Evolutionary conservation across 352 stramenopile genomes (phyloP).

Genomic region (Phytophthora melonis): DNA sequence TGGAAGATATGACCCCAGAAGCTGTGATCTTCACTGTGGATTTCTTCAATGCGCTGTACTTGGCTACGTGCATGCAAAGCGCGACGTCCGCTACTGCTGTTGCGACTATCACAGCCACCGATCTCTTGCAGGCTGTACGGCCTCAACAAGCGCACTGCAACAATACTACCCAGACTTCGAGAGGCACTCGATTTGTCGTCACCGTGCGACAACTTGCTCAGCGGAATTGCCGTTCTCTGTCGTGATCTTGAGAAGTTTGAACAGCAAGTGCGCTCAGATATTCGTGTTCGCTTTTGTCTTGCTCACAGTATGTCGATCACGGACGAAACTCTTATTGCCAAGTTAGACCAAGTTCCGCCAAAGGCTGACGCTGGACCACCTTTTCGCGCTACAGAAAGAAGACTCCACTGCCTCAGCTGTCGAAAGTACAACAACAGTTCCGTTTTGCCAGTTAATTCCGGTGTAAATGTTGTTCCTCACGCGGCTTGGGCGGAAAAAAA

Average conservation of each 20-base stretch:
- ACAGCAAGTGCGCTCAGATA: background rate
- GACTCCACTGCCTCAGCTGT: background rate
- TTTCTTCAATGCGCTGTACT: slow-evolving; percentile 30
- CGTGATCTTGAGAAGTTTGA: background rate
- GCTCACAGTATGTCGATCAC: background rate
- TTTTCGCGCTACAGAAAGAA: background rate
- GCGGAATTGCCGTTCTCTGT: background rate
- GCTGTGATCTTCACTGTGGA: slow-evolving; percentile 25
- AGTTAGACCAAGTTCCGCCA: background rate
- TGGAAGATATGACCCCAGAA: slow-evolving; percentile 21
- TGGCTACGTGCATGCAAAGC: slow-evolving; percentile 21
- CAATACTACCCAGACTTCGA: background rate
- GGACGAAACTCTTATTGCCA: background rate
- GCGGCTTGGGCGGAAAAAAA: background rate
- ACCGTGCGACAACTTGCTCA: background rate
- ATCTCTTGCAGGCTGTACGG: background rate
- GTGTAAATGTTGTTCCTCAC: background rate
- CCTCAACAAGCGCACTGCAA: background rate
- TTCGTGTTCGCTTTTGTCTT: slow-evolving; percentile 2
- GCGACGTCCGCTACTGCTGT: slow-evolving; percentile 6
- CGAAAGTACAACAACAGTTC: background rate
- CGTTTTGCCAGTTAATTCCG: background rate
- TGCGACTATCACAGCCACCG: background rate
- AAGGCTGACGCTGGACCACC: background rate
- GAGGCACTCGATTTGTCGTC: background rate